Evolutionary conservation across 768 basidiomycete species (phyloP), one percentile per base, ranked within the genome.

Genomic region (Phaffia tasmanica): DNA sequence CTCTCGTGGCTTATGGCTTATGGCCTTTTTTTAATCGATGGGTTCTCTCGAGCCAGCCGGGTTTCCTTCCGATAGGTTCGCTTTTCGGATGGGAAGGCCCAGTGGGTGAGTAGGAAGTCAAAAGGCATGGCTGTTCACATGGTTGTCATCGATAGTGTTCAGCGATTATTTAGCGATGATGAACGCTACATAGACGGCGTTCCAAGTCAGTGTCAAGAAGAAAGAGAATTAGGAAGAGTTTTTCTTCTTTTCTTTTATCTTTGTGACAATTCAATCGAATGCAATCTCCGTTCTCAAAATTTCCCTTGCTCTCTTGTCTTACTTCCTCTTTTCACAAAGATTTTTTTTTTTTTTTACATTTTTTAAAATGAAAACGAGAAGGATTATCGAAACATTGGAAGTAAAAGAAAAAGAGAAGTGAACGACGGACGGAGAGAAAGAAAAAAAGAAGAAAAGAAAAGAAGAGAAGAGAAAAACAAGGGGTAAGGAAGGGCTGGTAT

Each of bases 361-460:
- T 35, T 47, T 6, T 18, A 29, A 2, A 65, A 49, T 7, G 56
- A 56, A 14, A 29, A 21, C 1, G 23, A 5, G 46, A 57, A 65
- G 56, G 30, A 19, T 58, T 50, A 25, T 65, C 64, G 29, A 57
- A 46, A 15, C 64, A 56, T 58, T 65, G 64, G 0, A 19, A 60
- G 25, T 18, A 21, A 48, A 35, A n/a, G 46, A 18, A 29, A 15
- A 46, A 48, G 47, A 46, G 21, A 47, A 59, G 18, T 16, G 1
- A 27, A 49, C 21, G 29, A 7, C 29, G 61, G 3, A 51, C 18
- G 19, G 59, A 23, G 15, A 18, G 1, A 48, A 48, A 56, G 25
- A 14, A 32, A 25, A 85, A 84, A 30, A 84, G 86, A 72, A 90
- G 90, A 46, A 87, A 87, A 53, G 89, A 53, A 30, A 6, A 27